These are phyloP conservation scores for Clohesyomyces aquaticus DNA, from an alignment of 495 filamentous ascomycete genomes.

Conservation along the genomic window DNA sequence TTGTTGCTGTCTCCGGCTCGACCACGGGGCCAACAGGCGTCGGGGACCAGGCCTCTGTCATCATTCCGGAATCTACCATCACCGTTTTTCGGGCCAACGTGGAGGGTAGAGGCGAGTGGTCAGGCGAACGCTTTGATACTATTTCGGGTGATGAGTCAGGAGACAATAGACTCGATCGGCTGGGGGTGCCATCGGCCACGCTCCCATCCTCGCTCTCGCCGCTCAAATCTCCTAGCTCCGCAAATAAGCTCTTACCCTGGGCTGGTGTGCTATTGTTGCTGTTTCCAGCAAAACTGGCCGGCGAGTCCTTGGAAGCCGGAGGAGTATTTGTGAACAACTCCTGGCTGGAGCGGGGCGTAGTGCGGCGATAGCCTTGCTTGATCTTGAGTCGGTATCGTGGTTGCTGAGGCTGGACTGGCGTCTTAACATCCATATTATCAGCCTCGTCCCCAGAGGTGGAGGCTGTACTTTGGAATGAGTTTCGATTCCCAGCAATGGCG, in stretches of 20 bases:
- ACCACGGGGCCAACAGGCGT: constrained; percentile 18
- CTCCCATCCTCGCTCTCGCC: constrained; percentile 62
- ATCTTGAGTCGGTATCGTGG: constrained; percentile 72
- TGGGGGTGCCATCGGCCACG: constrained; percentile 54
- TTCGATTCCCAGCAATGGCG: constrained; percentile 56
- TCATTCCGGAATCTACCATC: constrained; percentile 63
- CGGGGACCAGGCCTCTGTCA: constrained; percentile 76
- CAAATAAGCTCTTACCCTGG: constrained; percentile 80
- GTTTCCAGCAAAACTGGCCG: constrained; percentile 59
- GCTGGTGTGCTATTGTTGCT: constrained; percentile 56
- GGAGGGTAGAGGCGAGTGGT: constrained; percentile 21
- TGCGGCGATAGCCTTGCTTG: constrained; percentile 55
- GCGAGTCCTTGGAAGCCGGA: constrained; percentile 51
- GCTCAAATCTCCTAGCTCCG: constrained; percentile 80
- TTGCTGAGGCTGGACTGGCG: constrained; percentile 63
- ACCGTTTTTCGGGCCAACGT: constrained; percentile 44
- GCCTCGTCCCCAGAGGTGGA: constrained; percentile 85
- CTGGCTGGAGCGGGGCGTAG: constrained; percentile 50
- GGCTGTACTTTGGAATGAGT: constrained; percentile 83
- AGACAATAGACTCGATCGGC: constrained; percentile 38
- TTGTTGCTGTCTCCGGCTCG: background rate
- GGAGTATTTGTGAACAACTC: constrained; percentile 53
- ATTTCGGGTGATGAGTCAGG: constrained; percentile 39
- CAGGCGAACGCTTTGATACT: constrained; percentile 11
- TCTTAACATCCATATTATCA: constrained; percentile 61